These are phyloP conservation scores for Pichia sp. DNA, from an alignment of 1,139 yeast genomes.

Conservation along the genomic window DNA sequence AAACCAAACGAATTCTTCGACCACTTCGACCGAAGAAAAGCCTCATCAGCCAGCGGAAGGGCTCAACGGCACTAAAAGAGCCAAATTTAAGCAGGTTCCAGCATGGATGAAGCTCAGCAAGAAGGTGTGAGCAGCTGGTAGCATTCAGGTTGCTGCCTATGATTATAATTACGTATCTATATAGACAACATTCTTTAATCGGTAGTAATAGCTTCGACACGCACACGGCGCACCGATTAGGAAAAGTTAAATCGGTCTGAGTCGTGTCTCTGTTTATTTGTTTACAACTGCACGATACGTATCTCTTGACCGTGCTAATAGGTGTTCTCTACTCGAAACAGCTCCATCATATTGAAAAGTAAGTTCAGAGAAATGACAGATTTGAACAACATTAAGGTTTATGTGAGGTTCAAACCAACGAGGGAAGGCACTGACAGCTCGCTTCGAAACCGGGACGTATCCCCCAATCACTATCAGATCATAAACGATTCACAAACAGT, in stretches of 20 bases:
- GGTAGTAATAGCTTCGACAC: background rate
- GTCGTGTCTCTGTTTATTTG: background rate
- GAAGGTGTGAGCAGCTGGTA: background rate
- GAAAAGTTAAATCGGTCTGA: background rate
- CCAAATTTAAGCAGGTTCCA: slow-evolving; percentile 5
- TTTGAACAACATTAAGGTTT: background rate
- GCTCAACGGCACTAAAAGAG: background rate
- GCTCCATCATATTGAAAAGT: background rate
- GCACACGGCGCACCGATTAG: background rate
- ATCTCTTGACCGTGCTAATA: background rate
- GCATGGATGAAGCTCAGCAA: slow-evolving; percentile 10
- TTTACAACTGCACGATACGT: background rate
- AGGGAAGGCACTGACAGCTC: background rate
- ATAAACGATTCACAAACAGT: slow-evolving; percentile 1
- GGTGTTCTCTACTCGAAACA: too few relatives aligned
- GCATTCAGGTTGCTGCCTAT: too few relatives aligned
- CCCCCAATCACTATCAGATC: slow-evolving; percentile 44
- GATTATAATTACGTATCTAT: background rate
- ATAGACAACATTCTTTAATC: background rate
- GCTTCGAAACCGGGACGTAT: slow-evolving; percentile 14
- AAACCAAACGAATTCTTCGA: background rate
- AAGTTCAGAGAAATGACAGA: background rate
- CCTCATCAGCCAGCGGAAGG: background rate
- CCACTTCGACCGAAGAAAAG: background rate
- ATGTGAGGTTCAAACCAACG: slow-evolving; percentile 5